Evolutionary conservation across 257 asterid species (phyloP).

Genomic region (Voacanga thouarsii): DNA sequence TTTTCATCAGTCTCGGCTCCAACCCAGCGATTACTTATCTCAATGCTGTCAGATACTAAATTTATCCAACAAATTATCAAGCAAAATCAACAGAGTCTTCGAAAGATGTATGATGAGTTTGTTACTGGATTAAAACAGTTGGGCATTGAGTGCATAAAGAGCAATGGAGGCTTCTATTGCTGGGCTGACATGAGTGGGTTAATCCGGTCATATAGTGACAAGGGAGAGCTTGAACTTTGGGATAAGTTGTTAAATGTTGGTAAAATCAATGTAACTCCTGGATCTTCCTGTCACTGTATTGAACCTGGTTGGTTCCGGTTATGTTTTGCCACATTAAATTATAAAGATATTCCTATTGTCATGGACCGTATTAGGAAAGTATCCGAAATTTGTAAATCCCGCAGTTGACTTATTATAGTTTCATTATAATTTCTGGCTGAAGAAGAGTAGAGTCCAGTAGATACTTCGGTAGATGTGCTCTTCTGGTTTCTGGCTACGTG

Average conservation of each 20-base stretch:
- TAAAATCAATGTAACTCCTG: conserved; percentile 49
- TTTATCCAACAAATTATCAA: conserved; percentile 33
- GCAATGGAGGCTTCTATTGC: conserved; percentile 49
- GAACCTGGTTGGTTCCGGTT: conserved; percentile 68
- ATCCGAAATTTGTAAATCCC: conserved; percentile 35
- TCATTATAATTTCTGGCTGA: conserved; percentile 4
- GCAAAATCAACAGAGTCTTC: conserved; percentile 40
- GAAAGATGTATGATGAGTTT: conserved; percentile 37
- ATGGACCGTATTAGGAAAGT: conserved; percentile 45
- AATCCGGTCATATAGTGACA: conserved; percentile 48
- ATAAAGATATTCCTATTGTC: conserved; percentile 41
- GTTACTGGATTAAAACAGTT: conserved; percentile 39
- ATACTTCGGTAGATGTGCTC: background rate
- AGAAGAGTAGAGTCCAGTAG: background rate
- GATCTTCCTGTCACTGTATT: conserved; percentile 60
- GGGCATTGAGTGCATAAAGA: conserved; percentile 44
- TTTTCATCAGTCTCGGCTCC: conserved; percentile 56
- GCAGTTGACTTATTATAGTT: conserved; percentile 20
- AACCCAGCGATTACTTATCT: conserved; percentile 40
- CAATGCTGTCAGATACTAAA: conserved; percentile 47
- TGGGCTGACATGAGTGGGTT: conserved; percentile 67
- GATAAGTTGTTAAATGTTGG: conserved; percentile 43
- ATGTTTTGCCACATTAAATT: conserved; percentile 40
- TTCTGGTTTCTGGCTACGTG: background rate
- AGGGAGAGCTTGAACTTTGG: conserved; percentile 65